Evolutionary conservation across 306 rosid species (phyloP).

Genomic region (Cyamopsis tetragonoloba): DNA sequence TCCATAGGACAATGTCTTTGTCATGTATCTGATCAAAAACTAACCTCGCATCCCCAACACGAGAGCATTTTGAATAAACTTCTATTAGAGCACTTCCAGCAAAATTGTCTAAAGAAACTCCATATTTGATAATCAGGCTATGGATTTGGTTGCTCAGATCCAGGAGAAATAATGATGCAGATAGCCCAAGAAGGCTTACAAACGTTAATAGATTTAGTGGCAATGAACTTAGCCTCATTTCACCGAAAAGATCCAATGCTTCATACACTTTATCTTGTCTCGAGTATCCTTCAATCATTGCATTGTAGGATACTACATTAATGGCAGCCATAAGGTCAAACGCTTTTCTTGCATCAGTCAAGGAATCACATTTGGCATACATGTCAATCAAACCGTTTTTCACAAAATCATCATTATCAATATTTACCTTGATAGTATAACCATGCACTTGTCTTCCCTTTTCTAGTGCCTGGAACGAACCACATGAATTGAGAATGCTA

Average conservation of each 20-base stretch:
- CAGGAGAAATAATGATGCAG: slow-evolving; percentile 53
- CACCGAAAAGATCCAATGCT: slow-evolving; percentile 59
- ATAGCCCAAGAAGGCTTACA: slow-evolving; percentile 79
- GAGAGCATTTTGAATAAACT: slow-evolving; percentile 79
- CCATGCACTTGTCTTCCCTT: slow-evolving; percentile 81
- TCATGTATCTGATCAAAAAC: slow-evolving; percentile 64
- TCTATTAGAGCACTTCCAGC: slow-evolving; percentile 81
- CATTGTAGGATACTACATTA: slow-evolving; percentile 75
- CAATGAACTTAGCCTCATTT: slow-evolving; percentile 55
- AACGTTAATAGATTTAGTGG: slow-evolving; percentile 66
- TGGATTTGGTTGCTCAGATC: slow-evolving; percentile 77
- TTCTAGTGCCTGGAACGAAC: slow-evolving; percentile 54
- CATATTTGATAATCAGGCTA: slow-evolving; percentile 57
- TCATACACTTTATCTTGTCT: slow-evolving; percentile 51
- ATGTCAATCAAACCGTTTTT: slow-evolving; percentile 82
- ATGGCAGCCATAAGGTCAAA: slow-evolving; percentile 48
- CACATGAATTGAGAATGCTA: slow-evolving; percentile 83
- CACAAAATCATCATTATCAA: slow-evolving; percentile 66
- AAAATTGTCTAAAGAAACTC: slow-evolving; percentile 62
- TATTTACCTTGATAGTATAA: slow-evolving; percentile 56
- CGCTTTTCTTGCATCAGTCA: slow-evolving; percentile 63
- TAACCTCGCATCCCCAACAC: slow-evolving; percentile 57
- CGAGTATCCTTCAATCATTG: slow-evolving; percentile 91
- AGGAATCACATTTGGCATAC: slow-evolving; percentile 79
- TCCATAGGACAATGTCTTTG: slow-evolving; percentile 88